These are phyloP conservation scores for Nepenthes alata DNA, from an alignment of 179 eudicot genomes.

Conservation along the genomic window DNA sequence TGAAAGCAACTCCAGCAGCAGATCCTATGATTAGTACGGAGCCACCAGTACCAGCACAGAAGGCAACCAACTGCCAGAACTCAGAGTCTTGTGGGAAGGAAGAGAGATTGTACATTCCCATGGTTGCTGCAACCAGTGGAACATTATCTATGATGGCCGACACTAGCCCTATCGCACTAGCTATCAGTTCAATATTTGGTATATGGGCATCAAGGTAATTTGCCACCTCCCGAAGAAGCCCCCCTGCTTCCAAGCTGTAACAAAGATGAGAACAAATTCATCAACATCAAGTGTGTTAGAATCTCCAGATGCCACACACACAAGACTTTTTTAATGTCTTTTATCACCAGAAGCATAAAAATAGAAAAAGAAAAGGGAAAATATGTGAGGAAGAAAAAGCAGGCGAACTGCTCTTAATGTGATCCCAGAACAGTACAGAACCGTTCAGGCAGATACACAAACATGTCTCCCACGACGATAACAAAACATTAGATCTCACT, in stretches of 20 bases:
- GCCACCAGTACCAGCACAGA: constrained; percentile 95
- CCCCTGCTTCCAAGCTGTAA: constrained; percentile 81
- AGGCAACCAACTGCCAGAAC: constrained; percentile 89
- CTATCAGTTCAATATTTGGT: constrained; percentile 59
- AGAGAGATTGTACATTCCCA: constrained; percentile 92
- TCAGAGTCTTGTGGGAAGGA: constrained; percentile 73
- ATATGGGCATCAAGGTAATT: constrained; percentile 83
- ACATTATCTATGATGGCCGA: constrained; percentile 92
- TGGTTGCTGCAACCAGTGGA: constrained; percentile 88
- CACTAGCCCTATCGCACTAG: constrained; percentile 72
- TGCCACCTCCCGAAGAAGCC: constrained; percentile 76
- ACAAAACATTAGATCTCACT: too few relatives aligned
- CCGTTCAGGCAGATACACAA: too few relatives aligned
- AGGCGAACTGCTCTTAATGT: too few relatives aligned
- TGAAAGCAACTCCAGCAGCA: constrained; percentile 91
- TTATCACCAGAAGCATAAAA: too few relatives aligned
- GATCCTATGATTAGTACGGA: constrained; percentile 90
- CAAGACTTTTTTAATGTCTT: too few relatives aligned
- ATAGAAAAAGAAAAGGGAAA: too few relatives aligned
- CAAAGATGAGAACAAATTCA: not conserved
- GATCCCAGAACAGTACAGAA: too few relatives aligned
- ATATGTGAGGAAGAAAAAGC: too few relatives aligned
- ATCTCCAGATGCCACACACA: not conserved
- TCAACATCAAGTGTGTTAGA: not conserved
- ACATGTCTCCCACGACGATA: too few relatives aligned